A percentile compares a stretch with the other conserved stretches of the same genome.
These are phyloP conservation scores for Chaetomium strumarium DNA, from an alignment of 2,329 filamentous ascomycete genomes.

Conservation along the genomic window DNA sequence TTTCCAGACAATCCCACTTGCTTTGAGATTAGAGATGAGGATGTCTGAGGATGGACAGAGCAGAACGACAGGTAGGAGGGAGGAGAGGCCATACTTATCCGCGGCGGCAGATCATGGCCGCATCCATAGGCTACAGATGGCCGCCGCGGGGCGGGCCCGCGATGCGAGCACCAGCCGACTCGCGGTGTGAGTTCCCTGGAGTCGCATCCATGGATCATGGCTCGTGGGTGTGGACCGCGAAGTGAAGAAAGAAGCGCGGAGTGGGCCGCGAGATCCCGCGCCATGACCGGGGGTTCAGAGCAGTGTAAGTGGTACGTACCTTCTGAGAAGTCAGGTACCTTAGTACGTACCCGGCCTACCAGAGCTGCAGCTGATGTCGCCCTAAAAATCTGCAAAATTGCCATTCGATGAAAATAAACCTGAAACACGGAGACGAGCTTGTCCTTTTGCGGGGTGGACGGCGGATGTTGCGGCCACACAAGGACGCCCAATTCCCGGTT, in stretches of 20 bases:
- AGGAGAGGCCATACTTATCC: constrained; percentile 28
- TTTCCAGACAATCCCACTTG: constrained; percentile 25
- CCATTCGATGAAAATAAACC: constrained; percentile 26
- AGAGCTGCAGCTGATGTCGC: constrained; percentile 21
- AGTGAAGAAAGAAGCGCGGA: constrained; percentile 3
- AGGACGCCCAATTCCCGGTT: constrained; percentile 3
- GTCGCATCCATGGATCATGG: neutral
- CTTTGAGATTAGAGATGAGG: constrained; percentile 18
- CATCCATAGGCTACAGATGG: constrained; percentile 25
- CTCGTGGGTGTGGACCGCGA: constrained; percentile 9
- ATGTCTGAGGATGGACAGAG: constrained; percentile 27
- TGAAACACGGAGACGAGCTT: constrained; percentile 28
- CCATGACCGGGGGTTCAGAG: neutral
- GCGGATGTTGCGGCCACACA: constrained; percentile 16
- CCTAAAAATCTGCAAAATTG: constrained; percentile 10
- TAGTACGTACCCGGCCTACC: constrained; percentile 19
- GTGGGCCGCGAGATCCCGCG: neutral
- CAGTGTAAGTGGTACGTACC: neutral
- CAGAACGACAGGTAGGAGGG: constrained; percentile 23
- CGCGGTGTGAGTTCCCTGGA: constrained; percentile 15
- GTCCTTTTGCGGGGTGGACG: constrained; percentile 9
- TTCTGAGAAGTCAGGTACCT: constrained; percentile 4
- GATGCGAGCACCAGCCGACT: constrained; percentile 22
- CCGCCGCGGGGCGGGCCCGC: constrained; percentile 22
- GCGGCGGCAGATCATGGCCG: constrained; percentile 20